Percentiles rank a stretch among this genome's conserved stretches.
These are phyloP conservation scores for Alternaria triticimaculans DNA, from an alignment of 2,329 filamentous ascomycete species.

Conservation along the genomic window DNA sequence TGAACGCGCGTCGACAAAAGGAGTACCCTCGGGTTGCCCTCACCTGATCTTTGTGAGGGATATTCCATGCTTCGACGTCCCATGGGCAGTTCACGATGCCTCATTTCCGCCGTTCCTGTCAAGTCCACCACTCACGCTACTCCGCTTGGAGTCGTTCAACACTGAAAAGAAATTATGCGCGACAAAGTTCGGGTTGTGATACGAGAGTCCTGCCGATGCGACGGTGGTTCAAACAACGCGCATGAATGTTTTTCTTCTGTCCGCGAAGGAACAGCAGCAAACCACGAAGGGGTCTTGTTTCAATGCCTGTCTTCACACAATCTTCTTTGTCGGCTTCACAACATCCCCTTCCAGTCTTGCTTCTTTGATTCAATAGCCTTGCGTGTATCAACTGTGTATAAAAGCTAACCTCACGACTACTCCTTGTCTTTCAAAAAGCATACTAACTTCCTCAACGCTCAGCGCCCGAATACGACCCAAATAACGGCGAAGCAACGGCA, in stretches of 20 bases:
- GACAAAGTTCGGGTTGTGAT: not conserved
- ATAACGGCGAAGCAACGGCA: not conserved
- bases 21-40: not conserved
- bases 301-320: not conserved
- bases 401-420: not conserved
- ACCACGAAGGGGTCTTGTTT: not conserved
- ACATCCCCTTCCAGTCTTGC: not conserved
- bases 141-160: not conserved
- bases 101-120: not conserved
- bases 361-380: not conserved
- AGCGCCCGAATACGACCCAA: not conserved
- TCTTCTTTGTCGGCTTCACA: not conserved
- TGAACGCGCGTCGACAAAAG: constrained; percentile 4
- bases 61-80: not conserved
- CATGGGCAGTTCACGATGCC: not conserved
- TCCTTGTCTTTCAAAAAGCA: not conserved
- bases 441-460: not conserved
- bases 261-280: not conserved
- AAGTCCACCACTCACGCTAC: not conserved
- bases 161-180: not conserved
- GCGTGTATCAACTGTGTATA: not conserved
- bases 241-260: not conserved
- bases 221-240: not conserved
- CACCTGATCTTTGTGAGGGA: not conserved
- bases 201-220: not conserved